Evolutionary conservation across 805 yeast genomes (phyloP), one percentile per base, ranked within the genome.

Genomic region (Candida sithepensis): DNA sequence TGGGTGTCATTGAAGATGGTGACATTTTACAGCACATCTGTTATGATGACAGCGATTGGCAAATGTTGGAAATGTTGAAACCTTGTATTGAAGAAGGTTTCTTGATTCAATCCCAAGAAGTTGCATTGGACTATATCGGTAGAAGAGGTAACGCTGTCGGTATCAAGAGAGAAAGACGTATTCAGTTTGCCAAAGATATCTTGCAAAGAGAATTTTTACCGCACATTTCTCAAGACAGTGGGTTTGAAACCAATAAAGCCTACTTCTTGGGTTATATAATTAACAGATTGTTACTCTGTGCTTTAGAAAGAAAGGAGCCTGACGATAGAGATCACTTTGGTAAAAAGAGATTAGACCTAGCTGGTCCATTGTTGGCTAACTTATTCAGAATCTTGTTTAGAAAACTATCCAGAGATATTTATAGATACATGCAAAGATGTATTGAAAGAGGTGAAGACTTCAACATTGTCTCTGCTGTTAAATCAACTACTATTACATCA

Each of bases 251-350:
- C 43, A 82, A 97, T 70, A 94, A 94, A 70, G 98, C 99, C 0
- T 94, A 88, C 67, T 94, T 89, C 79, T 74, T 94, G 60, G 99
- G 99, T 60, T 94, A 94, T 72, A 92, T 94, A 94, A 96, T 94
- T 48, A 96, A 94, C 72, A 80, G 98, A 70, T 77, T 94, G 72
- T 79, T 94, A 59, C 76, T 94, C 50, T 91, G 97, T 77, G 98
- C 99, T 24, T 76, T 94, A 57, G 99, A 91, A 66, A 85, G 99
- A 76, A 89, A 91, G 58, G 98, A 92, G 67, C 96, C 94, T 52
- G 99, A 94, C 69, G 99, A 94, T 72, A 89, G 99, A 79, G 99
- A 94, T 74, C 99, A 94, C 72, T 94, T 94, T 69, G 99, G 99
- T 68, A 94, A 91, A 70, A 94, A 94, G 73, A 84, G 99, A 73